Evolutionary conservation across 192 early-diverging fungal genomes (phyloP).

Genomic region (Entophlyctis luteolus): DNA sequence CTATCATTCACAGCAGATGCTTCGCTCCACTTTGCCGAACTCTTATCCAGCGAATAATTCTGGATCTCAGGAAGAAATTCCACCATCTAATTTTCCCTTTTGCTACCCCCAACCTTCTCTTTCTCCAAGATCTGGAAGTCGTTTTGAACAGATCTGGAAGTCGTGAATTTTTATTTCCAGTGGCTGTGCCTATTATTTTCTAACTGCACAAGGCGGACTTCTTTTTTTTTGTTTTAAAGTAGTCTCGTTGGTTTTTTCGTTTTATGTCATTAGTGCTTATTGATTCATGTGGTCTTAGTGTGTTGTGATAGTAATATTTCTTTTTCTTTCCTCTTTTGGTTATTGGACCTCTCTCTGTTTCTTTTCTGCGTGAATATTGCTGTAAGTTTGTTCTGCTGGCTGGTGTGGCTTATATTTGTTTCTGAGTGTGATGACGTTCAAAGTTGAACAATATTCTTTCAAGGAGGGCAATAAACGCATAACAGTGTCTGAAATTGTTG

Average conservation of each 20-base stretch:
- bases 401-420: too few species aligned
- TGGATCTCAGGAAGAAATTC: background rate
- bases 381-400: too few species aligned
- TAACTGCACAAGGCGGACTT: background rate
- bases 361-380: too few species aligned
- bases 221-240: background rate
- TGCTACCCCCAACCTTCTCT: background rate
- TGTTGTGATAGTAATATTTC: too few species aligned
- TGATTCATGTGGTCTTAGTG: background rate
- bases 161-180: too few species aligned
- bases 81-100: background rate
- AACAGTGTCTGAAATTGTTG: too few species aligned
- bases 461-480: too few species aligned
- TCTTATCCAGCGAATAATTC: background rate
- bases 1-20: background rate
- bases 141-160: slow-evolving; percentile 15
- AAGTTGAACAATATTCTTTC: too few species aligned
- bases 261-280: background rate
- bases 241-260: background rate
- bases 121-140: background rate
- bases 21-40: background rate
- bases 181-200: too few species aligned
- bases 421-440: too few species aligned
- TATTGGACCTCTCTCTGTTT: too few species aligned
- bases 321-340: too few species aligned